Percentiles rank a stretch among this genome's conserved stretches.
Evolutionary conservation across 140 eudicot genomes (phyloP).

Genomic region (Cichorium intybus): DNA sequence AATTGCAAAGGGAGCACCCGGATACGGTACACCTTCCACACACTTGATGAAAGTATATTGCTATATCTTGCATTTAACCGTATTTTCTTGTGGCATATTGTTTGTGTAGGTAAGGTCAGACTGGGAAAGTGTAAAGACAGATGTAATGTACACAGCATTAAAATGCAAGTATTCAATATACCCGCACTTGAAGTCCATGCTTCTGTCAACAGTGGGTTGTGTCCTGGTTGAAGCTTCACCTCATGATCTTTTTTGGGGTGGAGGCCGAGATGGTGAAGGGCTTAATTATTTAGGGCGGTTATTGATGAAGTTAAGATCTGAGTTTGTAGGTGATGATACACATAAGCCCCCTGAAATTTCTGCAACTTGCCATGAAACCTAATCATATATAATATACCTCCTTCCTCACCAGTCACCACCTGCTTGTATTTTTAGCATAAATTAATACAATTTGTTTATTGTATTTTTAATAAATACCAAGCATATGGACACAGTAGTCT

Average conservation of each 20-base stretch:
- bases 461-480: slow-evolving; percentile 5
- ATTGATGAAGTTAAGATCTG: slow-evolving; percentile 90
- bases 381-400: not conserved
- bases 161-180: slow-evolving; percentile 76
- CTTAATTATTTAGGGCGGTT: slow-evolving; percentile 90
- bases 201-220: slow-evolving; percentile 66
- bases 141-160: slow-evolving; percentile 79
- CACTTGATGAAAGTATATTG: not conserved
- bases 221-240: slow-evolving; percentile 95
- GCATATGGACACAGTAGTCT: slow-evolving; percentile 3
- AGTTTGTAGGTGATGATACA: slow-evolving; percentile 55
- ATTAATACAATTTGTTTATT: slow-evolving; percentile 13
- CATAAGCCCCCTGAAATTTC: slow-evolving; percentile 24
- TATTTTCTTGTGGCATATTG: not conserved
- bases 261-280: slow-evolving; percentile 98
- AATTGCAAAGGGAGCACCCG: slow-evolving; percentile 66
- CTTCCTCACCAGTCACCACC: too few relatives aligned
- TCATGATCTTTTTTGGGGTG: slow-evolving; percentile 98
- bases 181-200: slow-evolving; percentile 75
- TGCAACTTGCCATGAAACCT: slow-evolving; percentile 7
- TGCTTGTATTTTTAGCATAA: slow-evolving; percentile 17
- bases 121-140: slow-evolving; percentile 81
- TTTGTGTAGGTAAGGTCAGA: slow-evolving; percentile 64
- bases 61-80: too few relatives aligned
- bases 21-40: slow-evolving; percentile 52